Base-by-base conservation (phyloP, 768 basidiomycete species). In the Tulasnella sp. region DNA sequence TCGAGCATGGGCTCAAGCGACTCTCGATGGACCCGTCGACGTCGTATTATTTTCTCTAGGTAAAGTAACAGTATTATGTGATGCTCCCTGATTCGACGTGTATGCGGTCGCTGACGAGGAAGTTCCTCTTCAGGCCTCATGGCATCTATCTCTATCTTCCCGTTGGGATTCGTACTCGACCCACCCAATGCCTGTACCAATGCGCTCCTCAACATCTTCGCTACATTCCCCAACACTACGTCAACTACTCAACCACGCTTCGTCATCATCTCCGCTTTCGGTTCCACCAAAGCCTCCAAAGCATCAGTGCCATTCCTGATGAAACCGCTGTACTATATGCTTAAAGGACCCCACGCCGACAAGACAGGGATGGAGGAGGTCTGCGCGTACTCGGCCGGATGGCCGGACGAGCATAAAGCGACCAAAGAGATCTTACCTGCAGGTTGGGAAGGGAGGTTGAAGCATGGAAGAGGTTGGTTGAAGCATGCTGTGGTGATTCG, bases 281-380 rank as follows among this genome's bases (percentile, higher is more conserved):
- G 84, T 10, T 52, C 82, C 23, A 81, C 78, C 0, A 73, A 68
- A 4, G 56, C 68, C 11, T 76, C 80, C 3, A 77, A 77, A 61
- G 63, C 68, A 0, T 62, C 68, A 3, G 70, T 85, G 0, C 84
- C 85, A 0, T 45, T 77, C 29, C 67, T 70, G 1, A 64, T 82
- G 30, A 78, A 76, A 63, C 74, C 75, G 0, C 0, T 86, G 0
- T 85, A 84, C 67, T 24, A 7, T 7, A 41, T 45, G 34, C 68
- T 84, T 42, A 43, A 68, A 3, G 60, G 32, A 1, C 78, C 81
- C 3, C 83, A 82, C 66, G 72, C 66, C 29, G 85, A 87, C 69
- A 88, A 87, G 69, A 43, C 79, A 47, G 83, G 79, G 5, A 69
- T 71, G 27, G 86, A 88, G 69, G 72, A 78, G 27, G 26, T 58